A percentile compares a stretch with the other conserved stretches of the same genome.
Evolutionary conservation across 169 alveolate genomes (phyloP).

Genomic region (Eimeria sp.): DNA sequence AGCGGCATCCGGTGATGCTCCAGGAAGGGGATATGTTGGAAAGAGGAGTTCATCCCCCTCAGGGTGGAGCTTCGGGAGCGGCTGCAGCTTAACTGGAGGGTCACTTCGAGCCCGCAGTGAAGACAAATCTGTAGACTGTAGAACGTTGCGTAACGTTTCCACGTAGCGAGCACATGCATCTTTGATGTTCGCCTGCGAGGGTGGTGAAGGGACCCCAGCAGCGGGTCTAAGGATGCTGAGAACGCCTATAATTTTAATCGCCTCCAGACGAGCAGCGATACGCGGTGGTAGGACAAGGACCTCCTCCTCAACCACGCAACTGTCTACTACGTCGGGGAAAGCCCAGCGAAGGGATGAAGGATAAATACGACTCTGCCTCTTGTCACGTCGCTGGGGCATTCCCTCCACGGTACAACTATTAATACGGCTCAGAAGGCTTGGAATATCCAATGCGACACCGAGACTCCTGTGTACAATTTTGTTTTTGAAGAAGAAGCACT

Average conservation of each 20-base stretch:
- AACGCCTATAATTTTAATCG: not conserved
- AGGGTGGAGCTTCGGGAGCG: conserved; percentile 31
- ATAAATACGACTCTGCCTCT: not conserved
- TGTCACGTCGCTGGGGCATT: not conserved
- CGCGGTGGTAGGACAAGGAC: conserved; percentile 61
- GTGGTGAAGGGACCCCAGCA: not conserved
- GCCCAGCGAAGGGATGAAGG: conserved; percentile 64
- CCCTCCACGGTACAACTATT: not conserved
- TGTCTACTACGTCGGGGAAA: conserved; percentile 45
- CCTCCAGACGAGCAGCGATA: conserved; percentile 17
- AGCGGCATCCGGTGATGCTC: conserved; percentile 50
- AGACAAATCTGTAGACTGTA: conserved; percentile 20
- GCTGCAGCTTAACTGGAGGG: not conserved
- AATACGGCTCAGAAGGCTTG: not conserved
- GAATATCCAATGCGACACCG: not conserved
- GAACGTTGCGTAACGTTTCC: not conserved
- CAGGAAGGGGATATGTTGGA: conserved; percentile 46
- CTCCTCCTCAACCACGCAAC: conserved; percentile 77
- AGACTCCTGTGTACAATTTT: not conserved
- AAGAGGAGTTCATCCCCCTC: conserved; percentile 6
- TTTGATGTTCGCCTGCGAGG: not conserved
- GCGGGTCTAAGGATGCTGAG: not conserved
- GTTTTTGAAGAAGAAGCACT: conserved; percentile 38
- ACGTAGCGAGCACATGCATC: not conserved
- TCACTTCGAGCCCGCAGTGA: not conserved